Conservation (phyloP, 345 rosid genomes). For the Balakata baccata region DNA sequence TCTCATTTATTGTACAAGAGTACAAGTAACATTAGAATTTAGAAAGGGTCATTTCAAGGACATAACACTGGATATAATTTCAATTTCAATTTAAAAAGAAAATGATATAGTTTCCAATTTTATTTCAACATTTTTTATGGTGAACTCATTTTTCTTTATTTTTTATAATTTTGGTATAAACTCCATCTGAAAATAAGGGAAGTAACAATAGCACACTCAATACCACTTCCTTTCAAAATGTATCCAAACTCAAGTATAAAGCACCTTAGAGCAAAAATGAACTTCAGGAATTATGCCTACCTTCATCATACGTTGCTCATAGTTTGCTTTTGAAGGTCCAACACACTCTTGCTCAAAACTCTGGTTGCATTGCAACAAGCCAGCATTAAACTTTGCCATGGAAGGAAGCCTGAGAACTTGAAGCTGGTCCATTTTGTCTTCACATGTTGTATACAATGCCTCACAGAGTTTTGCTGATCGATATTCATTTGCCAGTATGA, state of each 20-base stretch:
- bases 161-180: background rate
- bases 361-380: slow-evolving; percentile 84
- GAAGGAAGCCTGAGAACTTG: slow-evolving; percentile 97
- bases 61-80: background rate
- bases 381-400: slow-evolving; percentile 98
- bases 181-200: background rate
- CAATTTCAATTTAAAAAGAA: too few species aligned
- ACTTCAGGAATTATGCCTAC: slow-evolving; percentile 29
- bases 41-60: background rate
- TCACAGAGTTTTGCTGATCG: slow-evolving; percentile 89
- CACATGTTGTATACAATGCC: slow-evolving; percentile 68
- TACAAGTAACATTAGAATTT: background rate
- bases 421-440: slow-evolving; percentile 97
- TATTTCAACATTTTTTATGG: background rate
- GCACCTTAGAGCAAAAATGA: background rate
- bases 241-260: background rate
- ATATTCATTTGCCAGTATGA: slow-evolving; percentile 64
- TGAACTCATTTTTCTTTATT: background rate
- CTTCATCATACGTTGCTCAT: slow-evolving; percentile 85
- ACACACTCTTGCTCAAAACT: slow-evolving; percentile 78
- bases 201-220: background rate
- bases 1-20: background rate
- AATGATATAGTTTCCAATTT: background rate
- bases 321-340: slow-evolving; percentile 82
- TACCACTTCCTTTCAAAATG: background rate